Evolutionary conservation across 495 filamentous ascomycete genomes (phyloP), one percentile per base, ranked within the genome.

Genomic region (Letharia columbiana): DNA sequence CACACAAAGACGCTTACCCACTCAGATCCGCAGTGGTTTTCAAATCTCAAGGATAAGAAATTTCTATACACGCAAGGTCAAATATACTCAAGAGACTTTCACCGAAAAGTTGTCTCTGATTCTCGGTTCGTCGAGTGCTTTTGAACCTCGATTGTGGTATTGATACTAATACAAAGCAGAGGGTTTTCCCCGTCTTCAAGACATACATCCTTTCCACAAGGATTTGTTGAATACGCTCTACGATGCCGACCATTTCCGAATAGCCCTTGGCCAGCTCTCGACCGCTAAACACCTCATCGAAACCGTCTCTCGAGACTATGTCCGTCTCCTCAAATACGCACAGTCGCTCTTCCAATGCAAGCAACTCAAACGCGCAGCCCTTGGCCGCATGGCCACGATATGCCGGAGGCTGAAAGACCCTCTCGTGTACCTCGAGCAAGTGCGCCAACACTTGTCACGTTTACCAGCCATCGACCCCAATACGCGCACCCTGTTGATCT

Each of bases 31-130:
- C 72, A 83, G 91, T 59, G 94, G 94, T 66, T 98, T 98, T 81
- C 90, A 96, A 77, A 98, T 98, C 74, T 91, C 86, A 72, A 87
- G 94, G 83, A 98, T 98, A 72, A 81, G 93, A 87, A 91, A 87
- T 64, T 97, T 96, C 81, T 96, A 96, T 75, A 96, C 92, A 66
- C 84, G 94, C 75, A 98, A 98, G 78, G 94, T 98, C 83, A 98
- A 98, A 76, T 98, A 89, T 76, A 98, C 94, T n/a, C 87, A 93
- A 73, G 92, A 97, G 78, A 97, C 94, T 52, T 97, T 97, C 77
- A 85, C 86, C 63, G 94, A 98, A 71, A 96, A 98, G 79, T 86
- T 98, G 66, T 86, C 84, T 67, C 81, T 86, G 41, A 96, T 96
- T 72, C 84, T 97, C 66, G 54, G 54, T 57, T 37, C 17, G 54